Evolutionary conservation across 148 eudicot genomes (phyloP).

Genomic region (Camellia granthamiana): DNA sequence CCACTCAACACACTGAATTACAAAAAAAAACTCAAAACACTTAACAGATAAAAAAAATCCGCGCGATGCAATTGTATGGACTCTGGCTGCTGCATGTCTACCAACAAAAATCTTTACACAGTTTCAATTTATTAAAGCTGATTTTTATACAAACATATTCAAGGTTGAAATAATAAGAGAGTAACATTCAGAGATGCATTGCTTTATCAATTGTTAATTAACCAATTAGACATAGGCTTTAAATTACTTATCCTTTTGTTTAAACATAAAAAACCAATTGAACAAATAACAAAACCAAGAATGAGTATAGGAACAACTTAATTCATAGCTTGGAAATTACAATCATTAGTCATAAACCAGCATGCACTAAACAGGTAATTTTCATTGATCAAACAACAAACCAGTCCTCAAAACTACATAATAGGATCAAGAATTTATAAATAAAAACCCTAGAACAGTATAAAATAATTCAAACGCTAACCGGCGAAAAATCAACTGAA

Average conservation of each 20-base stretch:
- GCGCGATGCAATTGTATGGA: neutral
- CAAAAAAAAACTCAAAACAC: neutral
- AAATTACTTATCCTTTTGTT: no score
- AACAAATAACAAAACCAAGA: neutral
- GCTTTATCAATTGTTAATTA: no score
- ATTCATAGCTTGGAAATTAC: neutral
- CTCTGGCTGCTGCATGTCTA: neutral
- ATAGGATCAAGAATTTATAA: neutral
- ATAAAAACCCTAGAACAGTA: neutral
- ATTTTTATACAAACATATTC: neutral
- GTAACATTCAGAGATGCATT: neutral
- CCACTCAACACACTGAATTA: neutral
- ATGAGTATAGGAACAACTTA: neutral
- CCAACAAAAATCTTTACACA: no score
- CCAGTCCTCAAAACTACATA: neutral
- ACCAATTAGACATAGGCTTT: no score
- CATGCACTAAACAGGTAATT: neutral
- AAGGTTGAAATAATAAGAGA: neutral
- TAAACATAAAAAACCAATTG: neutral
- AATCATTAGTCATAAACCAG: slow-evolving; percentile 3
- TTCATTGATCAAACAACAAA: neutral
- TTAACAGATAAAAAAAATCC: neutral
- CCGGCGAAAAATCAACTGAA: neutral
- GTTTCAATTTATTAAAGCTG: neutral
- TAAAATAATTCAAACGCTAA: no score